Evolutionary conservation across 331 rosid genomes (phyloP).

Genomic region (Prunus yedoensis): DNA sequence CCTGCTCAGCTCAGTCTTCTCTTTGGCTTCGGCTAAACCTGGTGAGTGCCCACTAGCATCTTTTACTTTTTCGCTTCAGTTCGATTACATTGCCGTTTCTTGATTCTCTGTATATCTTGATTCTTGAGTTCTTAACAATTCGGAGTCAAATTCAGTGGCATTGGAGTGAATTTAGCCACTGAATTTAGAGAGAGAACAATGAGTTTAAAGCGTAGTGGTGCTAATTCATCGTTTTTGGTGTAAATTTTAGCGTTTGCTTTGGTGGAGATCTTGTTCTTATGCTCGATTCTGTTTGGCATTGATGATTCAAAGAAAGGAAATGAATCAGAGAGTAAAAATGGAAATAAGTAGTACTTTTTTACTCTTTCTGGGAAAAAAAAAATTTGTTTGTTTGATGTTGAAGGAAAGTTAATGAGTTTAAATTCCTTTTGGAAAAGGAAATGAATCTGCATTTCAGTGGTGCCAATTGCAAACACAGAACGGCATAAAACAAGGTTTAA

Average conservation of each 20-base stretch:
- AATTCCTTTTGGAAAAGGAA: slow-evolving; percentile 5
- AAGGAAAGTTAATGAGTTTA: background rate
- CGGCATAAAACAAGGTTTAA: background rate
- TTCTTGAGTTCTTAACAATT: slow-evolving; percentile 3
- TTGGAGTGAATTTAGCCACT: slow-evolving; percentile 24
- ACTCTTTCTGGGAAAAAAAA: background rate
- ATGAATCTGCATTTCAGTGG: background rate
- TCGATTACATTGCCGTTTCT: background rate
- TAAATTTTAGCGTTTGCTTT: background rate
- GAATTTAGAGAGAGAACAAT: background rate
- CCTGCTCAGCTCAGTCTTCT: slow-evolving; percentile 30
- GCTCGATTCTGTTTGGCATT: background rate
- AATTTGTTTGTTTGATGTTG: background rate
- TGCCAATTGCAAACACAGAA: background rate
- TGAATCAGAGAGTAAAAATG: background rate
- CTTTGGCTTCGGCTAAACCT: slow-evolving; percentile 41
- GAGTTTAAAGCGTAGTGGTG: background rate
- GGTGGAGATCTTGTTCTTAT: background rate
- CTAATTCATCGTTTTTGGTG: background rate
- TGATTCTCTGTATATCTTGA: background rate
- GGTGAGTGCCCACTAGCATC: slow-evolving; percentile 36
- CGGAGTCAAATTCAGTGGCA: slow-evolving; percentile 16
- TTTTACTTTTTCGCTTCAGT: background rate
- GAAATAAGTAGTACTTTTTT: background rate
- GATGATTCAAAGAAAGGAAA: background rate